Evolutionary conservation across 441 rosid genomes (phyloP).

Genomic region (Arabidopsis hybrid): DNA sequence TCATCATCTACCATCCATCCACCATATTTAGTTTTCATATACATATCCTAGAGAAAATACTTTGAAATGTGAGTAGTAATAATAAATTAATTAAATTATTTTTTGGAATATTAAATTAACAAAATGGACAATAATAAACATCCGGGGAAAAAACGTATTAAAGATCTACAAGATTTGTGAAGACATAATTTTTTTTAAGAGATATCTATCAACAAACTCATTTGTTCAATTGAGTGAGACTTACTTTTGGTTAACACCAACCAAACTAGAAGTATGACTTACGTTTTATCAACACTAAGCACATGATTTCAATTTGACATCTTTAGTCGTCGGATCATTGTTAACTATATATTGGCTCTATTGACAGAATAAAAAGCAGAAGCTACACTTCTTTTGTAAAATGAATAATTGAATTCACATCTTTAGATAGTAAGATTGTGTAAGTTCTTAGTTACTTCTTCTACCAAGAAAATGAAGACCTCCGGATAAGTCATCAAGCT

Average conservation of each 20-base stretch:
- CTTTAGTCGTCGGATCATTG: not conserved
- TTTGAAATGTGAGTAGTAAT: too few relatives aligned
- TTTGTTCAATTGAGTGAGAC: conserved; percentile 36
- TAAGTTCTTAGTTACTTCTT: not conserved
- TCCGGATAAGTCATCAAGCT: not conserved
- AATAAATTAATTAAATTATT: too few relatives aligned
- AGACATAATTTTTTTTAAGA: too few relatives aligned
- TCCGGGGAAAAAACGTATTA: too few relatives aligned
- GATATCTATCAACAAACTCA: conserved; percentile 11
- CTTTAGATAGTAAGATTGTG: not conserved
- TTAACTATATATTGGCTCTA: not conserved
- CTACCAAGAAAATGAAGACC: not conserved
- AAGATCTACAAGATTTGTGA: too few relatives aligned
- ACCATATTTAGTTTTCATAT: not conserved
- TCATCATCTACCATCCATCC: not conserved
- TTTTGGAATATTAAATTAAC: too few relatives aligned
- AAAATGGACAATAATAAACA: too few relatives aligned
- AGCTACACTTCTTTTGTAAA: not conserved
- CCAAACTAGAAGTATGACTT: conserved; percentile 40
- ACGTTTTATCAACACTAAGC: conserved; percentile 34
- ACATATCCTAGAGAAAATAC: too few relatives aligned
- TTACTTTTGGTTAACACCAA: conserved; percentile 36
- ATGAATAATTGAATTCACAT: not conserved
- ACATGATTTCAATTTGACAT: not conserved
- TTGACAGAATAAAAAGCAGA: not conserved